Conservation (phyloP, 139 green algal species). For the Nannochloris sp. region DNA sequence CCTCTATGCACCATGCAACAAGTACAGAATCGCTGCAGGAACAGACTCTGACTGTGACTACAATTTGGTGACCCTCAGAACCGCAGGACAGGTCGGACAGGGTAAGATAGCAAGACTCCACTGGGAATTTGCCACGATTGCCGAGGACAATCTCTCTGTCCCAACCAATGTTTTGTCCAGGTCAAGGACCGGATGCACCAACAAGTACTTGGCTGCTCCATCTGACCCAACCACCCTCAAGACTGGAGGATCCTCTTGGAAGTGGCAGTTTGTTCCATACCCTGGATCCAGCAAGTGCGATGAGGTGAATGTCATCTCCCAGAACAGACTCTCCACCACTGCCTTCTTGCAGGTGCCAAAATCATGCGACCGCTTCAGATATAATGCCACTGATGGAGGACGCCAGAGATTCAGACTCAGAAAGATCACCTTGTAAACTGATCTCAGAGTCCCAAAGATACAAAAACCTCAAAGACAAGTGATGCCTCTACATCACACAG, state of each 20-base stretch:
- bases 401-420: not conserved
- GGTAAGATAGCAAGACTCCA: not conserved
- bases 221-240: not conserved
- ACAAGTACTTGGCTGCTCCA: not conserved
- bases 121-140: not conserved
- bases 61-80: not conserved
- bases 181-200: not conserved
- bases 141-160: not conserved
- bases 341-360: not conserved
- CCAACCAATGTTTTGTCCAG: not conserved
- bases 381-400: not conserved
- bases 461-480: too few relatives aligned
- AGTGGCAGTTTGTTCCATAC: not conserved
- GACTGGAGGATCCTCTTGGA: not conserved
- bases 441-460: too few relatives aligned
- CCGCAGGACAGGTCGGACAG: not conserved
- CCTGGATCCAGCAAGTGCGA: not conserved
- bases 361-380: not conserved
- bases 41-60: slow-evolving; percentile 1
- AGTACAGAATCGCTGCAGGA: not conserved
- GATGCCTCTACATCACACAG: too few relatives aligned
- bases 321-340: not conserved
- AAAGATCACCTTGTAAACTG: too few relatives aligned
- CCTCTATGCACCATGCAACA: not conserved
- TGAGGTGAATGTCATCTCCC: not conserved